phyloP scores from a whole-genome alignment of 2,329 filamentous ascomycete species.

The Apiospora saccharicola region DNA sequence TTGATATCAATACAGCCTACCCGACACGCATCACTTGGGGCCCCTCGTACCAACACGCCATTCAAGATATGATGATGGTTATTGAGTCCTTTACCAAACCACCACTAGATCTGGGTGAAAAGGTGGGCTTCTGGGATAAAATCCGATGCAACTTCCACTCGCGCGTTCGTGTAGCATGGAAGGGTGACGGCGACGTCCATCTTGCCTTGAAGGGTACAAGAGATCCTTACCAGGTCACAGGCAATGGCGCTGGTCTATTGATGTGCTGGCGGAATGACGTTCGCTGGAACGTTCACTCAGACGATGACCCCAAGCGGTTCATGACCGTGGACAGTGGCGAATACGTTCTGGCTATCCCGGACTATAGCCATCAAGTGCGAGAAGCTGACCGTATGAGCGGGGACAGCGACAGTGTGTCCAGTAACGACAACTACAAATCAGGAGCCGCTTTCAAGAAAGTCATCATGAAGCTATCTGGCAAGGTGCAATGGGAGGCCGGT shows the following conservation, averaged over 20 bases:
- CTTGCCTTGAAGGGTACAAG: constrained; percentile 89
- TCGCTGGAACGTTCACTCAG: constrained; percentile 81
- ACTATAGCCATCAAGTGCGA: constrained; percentile 88
- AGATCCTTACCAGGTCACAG: constrained; percentile 92
- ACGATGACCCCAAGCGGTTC: constrained; percentile 88
- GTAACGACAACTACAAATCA: constrained; percentile 71
- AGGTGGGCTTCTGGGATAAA: constrained; percentile 99
- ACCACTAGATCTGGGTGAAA: constrained; percentile 89
- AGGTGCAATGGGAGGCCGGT: constrained; percentile 90
- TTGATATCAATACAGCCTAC: constrained; percentile 92
- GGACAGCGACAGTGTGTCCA: constrained; percentile 66
- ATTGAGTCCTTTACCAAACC: constrained; percentile 98
- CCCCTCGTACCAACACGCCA: constrained; percentile 94
- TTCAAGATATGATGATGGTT: constrained; percentile 99
- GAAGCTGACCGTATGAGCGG: constrained; percentile 61
- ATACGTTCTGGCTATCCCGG: constrained; percentile 92
- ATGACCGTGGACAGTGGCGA: constrained; percentile 96
- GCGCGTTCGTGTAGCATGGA: constrained; percentile 87
- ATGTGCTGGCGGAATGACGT: constrained; percentile 99
- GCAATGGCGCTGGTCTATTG: constrained; percentile 90
- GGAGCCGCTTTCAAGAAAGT: constrained; percentile 96
- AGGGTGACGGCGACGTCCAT: constrained; percentile 94
- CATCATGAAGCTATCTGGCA: constrained; percentile 97
- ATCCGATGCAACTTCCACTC: constrained; percentile 95
- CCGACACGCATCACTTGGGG: constrained; percentile 97